These are phyloP conservation scores for Aspergillus pseudoterreus DNA, from an alignment of 2,329 filamentous ascomycete genomes.

Conservation along the genomic window DNA sequence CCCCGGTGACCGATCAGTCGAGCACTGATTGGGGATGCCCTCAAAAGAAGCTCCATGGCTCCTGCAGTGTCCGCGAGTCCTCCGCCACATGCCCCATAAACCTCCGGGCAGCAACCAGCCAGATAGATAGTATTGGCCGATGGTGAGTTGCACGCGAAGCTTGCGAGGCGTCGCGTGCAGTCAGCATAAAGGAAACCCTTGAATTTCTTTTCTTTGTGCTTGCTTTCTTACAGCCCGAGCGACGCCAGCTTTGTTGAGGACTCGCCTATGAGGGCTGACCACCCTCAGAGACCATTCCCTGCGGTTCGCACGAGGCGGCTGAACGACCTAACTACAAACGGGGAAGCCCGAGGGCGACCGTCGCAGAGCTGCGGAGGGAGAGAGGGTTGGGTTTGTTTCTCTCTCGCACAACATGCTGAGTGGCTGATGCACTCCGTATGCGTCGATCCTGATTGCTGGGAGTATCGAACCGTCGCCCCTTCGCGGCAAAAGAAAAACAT, in stretches of 20 bases:
- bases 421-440: constrained; percentile 5
- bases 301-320: not conserved
- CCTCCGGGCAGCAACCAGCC: not conserved
- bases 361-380: no score
- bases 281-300: not conserved
- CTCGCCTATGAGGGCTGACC: no score
- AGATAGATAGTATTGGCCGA: not conserved
- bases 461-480: not conserved
- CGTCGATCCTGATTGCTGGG: constrained; percentile 10
- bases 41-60: not conserved
- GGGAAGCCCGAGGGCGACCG: not conserved
- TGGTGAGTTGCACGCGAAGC: not conserved
- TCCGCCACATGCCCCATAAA: not conserved
- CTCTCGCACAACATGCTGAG: not conserved
- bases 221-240: no score
- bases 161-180: no score
- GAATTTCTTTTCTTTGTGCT: no score
- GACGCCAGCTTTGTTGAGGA: no score
- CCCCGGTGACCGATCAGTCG: constrained; percentile 12
- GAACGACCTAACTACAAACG: not conserved
- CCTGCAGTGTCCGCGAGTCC: not conserved
- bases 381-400: not conserved
- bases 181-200: no score
- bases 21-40: not conserved
- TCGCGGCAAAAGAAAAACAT: not conserved